These are phyloP conservation scores for Gentiana macrophylla DNA, from an alignment of 257 asterid genomes.

Conservation along the genomic window DNA sequence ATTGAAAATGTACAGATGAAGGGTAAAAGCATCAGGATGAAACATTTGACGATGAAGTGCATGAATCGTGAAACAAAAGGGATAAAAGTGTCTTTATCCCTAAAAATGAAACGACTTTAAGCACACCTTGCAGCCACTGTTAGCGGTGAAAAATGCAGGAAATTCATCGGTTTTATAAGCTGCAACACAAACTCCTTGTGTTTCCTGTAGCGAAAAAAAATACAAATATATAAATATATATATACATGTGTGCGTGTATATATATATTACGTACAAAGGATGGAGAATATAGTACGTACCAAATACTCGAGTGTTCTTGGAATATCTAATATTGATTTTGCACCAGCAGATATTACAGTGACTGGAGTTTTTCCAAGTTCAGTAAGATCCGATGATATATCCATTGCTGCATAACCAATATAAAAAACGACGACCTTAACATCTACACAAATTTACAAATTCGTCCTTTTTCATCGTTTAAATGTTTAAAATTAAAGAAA, in stretches of 20 bases:
- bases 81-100: too few relatives aligned
- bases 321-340: constrained; percentile 86
- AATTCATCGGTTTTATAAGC: constrained; percentile 75
- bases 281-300: constrained; percentile 35
- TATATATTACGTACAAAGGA: not conserved
- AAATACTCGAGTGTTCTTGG: constrained; percentile 81
- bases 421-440: not conserved
- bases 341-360: constrained; percentile 88
- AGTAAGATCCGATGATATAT: constrained; percentile 85
- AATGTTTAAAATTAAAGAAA: not conserved
- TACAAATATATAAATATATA: not conserved
- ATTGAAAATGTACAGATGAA: too few relatives aligned
- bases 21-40: too few relatives aligned
- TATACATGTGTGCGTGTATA: not conserved
- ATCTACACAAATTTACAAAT: too few relatives aligned
- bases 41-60: too few relatives aligned
- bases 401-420: constrained; percentile 59
- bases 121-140: constrained; percentile 73
- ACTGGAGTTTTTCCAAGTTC: constrained; percentile 94
- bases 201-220: constrained; percentile 51
- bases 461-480: too few relatives aligned
- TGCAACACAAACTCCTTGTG: constrained; percentile 90
- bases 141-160: constrained; percentile 88
- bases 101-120: not conserved
- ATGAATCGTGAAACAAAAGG: too few relatives aligned